phyloP scores from a whole-genome alignment of 228 moss, liverwort and hornwort genomes.

The Sphagnum fallax region DNA sequence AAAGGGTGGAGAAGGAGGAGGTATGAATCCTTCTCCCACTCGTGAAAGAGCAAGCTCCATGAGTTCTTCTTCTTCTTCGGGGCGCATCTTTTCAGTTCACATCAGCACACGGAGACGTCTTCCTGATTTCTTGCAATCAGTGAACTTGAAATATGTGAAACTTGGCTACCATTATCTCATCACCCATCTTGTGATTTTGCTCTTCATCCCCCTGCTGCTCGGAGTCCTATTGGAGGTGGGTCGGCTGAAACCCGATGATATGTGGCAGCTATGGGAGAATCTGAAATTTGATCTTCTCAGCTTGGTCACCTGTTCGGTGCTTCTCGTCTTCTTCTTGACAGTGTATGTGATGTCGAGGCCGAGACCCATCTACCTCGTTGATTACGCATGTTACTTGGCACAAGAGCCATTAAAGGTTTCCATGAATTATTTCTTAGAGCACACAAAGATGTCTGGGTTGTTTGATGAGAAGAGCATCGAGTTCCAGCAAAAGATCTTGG shows the following conservation, averaged over 20 bases:
- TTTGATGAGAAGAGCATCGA: slow-evolving; percentile 10
- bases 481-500: slow-evolving; percentile 9
- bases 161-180: slow-evolving; percentile 10
- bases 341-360: slow-evolving; percentile 9
- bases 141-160: slow-evolving; percentile 11
- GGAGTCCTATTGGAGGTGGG: slow-evolving; percentile 4
- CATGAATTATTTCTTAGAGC: slow-evolving; percentile 2
- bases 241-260: slow-evolving; percentile 1
- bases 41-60: background rate
- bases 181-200: slow-evolving; percentile 6
- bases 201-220: slow-evolving; percentile 8
- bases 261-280: slow-evolving; percentile 11
- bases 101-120: slow-evolving; percentile 4
- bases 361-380: slow-evolving; percentile 5
- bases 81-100: background rate
- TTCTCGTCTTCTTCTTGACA: slow-evolving; percentile 5
- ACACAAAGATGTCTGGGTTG: slow-evolving; percentile 3
- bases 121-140: slow-evolving; percentile 8
- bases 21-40: slow-evolving; percentile 5
- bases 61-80: background rate
- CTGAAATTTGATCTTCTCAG: slow-evolving; percentile 9
- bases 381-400: slow-evolving; percentile 5
- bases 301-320: slow-evolving; percentile 6
- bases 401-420: slow-evolving; percentile 3
- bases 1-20: slow-evolving; percentile 6